Percentiles rank a stretch among this genome's conserved stretches.
These are phyloP conservation scores for Flaveria floridana DNA, from an alignment of 140 eudicot genomes.

Conservation along the genomic window DNA sequence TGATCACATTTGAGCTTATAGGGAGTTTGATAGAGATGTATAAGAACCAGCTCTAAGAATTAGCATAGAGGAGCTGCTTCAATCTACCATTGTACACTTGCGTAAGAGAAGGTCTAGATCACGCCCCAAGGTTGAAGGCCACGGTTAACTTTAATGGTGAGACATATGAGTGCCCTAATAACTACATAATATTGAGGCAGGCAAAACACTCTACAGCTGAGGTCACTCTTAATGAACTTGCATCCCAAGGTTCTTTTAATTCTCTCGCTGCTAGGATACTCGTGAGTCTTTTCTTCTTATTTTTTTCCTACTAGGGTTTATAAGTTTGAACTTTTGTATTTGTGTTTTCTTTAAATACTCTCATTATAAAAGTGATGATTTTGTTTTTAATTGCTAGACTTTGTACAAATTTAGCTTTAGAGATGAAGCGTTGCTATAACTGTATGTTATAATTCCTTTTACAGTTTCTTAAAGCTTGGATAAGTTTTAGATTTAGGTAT, in stretches of 20 bases:
- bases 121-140: conserved; percentile 49
- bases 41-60: conserved; percentile 56
- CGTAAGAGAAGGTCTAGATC: conserved; percentile 54
- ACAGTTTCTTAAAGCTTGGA: background rate
- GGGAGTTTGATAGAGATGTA: conserved; percentile 32
- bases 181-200: conserved; percentile 44
- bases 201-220: conserved; percentile 59
- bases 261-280: no score
- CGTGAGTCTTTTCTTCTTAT: no score
- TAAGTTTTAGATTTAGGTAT: no score
- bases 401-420: background rate
- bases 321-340: no score
- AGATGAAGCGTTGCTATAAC: background rate
- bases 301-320: conserved; percentile 4
- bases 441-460: background rate
- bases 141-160: conserved; percentile 53
- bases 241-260: no score
- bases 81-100: conserved; percentile 53
- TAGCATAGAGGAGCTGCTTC: conserved; percentile 58
- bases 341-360: no score
- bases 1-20: no score
- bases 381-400: background rate
- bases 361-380: no score
- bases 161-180: conserved; percentile 33
- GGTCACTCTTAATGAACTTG: no score